Conservation (phyloP, 768 basidiomycete genomes). For the Lepiota brunneoincarnata region DNA sequence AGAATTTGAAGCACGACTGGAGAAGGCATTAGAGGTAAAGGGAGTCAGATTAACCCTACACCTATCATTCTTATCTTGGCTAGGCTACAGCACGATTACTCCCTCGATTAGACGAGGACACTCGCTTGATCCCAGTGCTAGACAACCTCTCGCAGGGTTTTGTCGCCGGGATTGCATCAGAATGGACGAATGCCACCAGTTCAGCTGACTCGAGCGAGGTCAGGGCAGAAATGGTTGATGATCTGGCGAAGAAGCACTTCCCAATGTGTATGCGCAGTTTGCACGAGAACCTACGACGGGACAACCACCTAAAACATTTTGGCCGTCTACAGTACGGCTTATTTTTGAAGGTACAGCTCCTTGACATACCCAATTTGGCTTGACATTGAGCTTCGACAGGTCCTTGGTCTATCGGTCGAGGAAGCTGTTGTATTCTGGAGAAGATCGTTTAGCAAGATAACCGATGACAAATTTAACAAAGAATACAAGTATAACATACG, state of each 20-base stretch:
- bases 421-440: constrained; percentile 95
- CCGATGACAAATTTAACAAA: constrained; percentile 97
- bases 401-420: constrained; percentile 89
- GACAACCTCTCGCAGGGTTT: constrained; percentile 93
- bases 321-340: constrained; percentile 89
- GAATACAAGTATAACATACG: constrained; percentile 97
- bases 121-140: constrained; percentile 84
- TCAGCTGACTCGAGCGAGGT: constrained; percentile 61
- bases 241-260: constrained; percentile 83
- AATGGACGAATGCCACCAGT: constrained; percentile 62
- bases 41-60: background rate
- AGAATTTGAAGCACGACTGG: constrained; percentile 75
- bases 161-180: constrained; percentile 84
- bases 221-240: constrained; percentile 93
- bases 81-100: constrained; percentile 84
- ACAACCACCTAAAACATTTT: constrained; percentile 90
- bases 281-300: constrained; percentile 72
- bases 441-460: constrained; percentile 74
- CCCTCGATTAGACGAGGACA: constrained; percentile 92
- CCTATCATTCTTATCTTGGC: background rate
- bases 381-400: constrained; percentile 42
- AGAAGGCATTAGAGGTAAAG: constrained; percentile 73
- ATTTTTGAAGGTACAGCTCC: constrained; percentile 79
- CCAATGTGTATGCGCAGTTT: constrained; percentile 94
- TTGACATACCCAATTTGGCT: background rate